Conservation (phyloP, 148 eudicot species). For the Chenopodium formosanum region DNA sequence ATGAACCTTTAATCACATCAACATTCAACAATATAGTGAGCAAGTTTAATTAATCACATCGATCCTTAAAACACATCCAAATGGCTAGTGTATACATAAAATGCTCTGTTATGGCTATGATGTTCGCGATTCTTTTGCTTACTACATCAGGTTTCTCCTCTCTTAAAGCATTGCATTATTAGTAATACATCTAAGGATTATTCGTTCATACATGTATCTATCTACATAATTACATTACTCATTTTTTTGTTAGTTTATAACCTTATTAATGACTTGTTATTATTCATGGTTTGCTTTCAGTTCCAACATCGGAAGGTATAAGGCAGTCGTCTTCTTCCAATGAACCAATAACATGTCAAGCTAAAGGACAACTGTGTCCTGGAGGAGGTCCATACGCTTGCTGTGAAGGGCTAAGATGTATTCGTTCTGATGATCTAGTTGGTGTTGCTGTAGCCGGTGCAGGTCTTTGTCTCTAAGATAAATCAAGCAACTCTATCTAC, state of each 20-base stretch:
- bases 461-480: not conserved
- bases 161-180: too few species aligned
- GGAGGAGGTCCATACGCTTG: not conserved
- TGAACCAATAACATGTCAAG: not conserved
- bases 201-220: too few species aligned
- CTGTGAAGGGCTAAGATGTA: slow-evolving; percentile 2
- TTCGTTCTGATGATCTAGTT: too few species aligned
- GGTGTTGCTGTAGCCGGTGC: not conserved
- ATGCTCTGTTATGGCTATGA: not conserved
- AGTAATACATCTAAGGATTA: too few species aligned
- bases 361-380: not conserved
- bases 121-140: not conserved
- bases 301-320: not conserved
- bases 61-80: not conserved
- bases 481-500: not conserved
- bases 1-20: not conserved
- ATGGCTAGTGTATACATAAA: not conserved
- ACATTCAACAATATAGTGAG: not conserved
- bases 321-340: not conserved
- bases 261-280: too few species aligned
- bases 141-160: slow-evolving; percentile 5
- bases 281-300: not conserved
- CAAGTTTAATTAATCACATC: too few species aligned
- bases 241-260: too few species aligned
- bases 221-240: too few species aligned